phyloP scores from a whole-genome alignment of 129 eudicot genomes.

The Kitagawia praeruptora region DNA sequence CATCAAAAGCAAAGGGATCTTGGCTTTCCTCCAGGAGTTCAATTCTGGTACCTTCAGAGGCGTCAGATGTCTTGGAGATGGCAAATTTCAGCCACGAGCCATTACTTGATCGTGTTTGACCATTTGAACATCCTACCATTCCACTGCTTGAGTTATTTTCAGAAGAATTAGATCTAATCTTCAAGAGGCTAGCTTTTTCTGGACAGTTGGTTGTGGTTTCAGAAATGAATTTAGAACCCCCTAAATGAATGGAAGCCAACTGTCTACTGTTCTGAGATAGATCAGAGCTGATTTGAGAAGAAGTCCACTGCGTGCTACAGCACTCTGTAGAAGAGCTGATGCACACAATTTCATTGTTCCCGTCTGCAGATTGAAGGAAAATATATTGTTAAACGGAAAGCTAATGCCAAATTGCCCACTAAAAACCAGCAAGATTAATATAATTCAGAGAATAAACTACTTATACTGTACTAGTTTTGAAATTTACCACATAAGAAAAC shows the following conservation, averaged over 20 bases:
- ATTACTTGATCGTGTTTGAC: constrained; percentile 5
- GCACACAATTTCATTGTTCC: constrained; percentile 24
- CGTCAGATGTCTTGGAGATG: constrained; percentile 23
- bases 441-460: background rate
- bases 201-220: constrained; percentile 24
- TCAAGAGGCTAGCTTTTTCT: constrained; percentile 29
- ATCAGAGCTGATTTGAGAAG: constrained; percentile 3
- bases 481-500: background rate
- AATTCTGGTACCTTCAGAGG: constrained; percentile 15
- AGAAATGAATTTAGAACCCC: constrained; percentile 17
- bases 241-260: constrained; percentile 22
- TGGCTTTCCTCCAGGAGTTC: constrained; percentile 41
- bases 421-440: background rate
- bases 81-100: constrained; percentile 24
- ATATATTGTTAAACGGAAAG: background rate
- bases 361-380: constrained; percentile 32
- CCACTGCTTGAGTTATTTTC: constrained; percentile 38
- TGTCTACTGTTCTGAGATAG: constrained; percentile 27
- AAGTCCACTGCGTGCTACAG: constrained; percentile 29
- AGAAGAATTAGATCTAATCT: constrained; percentile 39
- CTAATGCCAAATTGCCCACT: background rate
- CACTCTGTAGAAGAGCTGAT: constrained; percentile 41
- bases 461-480: background rate
- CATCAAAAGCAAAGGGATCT: constrained; percentile 91
- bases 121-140: constrained; percentile 17